Evolutionary conservation across 495 filamentous ascomycete species (phyloP).

Genomic region (Aspergillus steynii): DNA sequence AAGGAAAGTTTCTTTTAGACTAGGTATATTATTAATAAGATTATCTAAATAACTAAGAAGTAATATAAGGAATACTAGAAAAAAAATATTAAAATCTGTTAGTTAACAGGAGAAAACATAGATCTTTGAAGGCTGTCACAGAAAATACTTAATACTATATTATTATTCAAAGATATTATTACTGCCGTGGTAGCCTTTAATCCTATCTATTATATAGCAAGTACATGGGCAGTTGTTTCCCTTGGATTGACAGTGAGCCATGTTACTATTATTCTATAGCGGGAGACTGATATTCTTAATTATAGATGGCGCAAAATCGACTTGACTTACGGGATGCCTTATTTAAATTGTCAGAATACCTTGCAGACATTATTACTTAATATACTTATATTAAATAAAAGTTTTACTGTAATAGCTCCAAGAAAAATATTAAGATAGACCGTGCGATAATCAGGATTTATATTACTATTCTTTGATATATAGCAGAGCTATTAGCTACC

Average conservation of each 20-base stretch:
- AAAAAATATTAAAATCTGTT: no score
- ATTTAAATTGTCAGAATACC: constrained; percentile 10
- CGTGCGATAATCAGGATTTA: constrained; percentile 10
- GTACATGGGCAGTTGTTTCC: no score
- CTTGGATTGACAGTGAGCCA: constrained; percentile 3
- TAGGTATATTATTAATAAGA: no score
- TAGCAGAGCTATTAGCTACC: not conserved
- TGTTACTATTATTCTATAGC: not conserved
- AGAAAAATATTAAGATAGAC: constrained; percentile 9
- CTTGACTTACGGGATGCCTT: constrained; percentile 11
- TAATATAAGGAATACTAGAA: no score
- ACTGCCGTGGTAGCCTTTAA: no score
- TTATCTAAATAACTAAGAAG: no score
- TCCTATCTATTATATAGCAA: no score
- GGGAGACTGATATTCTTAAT: constrained; percentile 6
- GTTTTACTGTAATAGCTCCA: constrained; percentile 3
- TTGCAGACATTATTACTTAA: constrained; percentile 9
- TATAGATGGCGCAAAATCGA: constrained; percentile 15
- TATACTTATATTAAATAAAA: constrained; percentile 12
- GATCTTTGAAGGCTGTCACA: no score
- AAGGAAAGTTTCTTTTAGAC: no score
- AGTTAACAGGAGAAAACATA: no score
- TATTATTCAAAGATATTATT: no score
- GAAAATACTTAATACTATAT: no score
- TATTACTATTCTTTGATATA: constrained; percentile 13